A percentile compares a stretch with the other conserved stretches of the same genome.
These are phyloP conservation scores for Carallia pectinifolia DNA, from an alignment of 345 rosid genomes.

Conservation along the genomic window DNA sequence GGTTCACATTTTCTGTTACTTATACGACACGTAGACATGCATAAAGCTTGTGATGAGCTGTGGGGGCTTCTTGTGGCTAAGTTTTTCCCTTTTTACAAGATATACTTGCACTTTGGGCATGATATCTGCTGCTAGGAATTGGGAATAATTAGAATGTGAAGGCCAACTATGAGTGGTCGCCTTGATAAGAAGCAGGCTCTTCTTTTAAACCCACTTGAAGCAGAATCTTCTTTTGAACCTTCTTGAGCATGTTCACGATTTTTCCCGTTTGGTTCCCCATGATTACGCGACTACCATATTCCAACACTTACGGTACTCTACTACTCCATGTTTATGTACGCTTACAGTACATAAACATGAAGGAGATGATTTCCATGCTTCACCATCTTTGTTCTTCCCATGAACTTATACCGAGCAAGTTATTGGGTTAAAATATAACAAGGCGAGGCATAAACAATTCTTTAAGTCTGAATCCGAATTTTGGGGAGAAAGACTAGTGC, in stretches of 20 bases:
- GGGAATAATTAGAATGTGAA: background rate
- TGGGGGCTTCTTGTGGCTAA: conserved; percentile 1
- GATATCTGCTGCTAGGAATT: background rate
- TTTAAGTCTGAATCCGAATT: background rate
- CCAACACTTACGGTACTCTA: background rate
- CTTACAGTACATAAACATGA: background rate
- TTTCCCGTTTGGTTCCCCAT: background rate
- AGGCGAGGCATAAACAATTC: background rate
- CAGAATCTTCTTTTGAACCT: background rate
- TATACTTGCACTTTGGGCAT: conserved; percentile 12
- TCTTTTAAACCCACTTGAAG: background rate
- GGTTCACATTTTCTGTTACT: background rate
- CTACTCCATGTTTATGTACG: too few relatives aligned
- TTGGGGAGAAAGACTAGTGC: background rate
- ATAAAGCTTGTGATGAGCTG: background rate
- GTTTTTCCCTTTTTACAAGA: conserved; percentile 5
- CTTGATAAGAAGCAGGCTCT: too few relatives aligned
- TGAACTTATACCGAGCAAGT: conserved; percentile 2
- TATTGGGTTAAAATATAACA: conserved; percentile 2
- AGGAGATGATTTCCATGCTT: background rate
- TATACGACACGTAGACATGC: too few relatives aligned
- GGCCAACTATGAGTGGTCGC: background rate
- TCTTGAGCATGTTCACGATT: background rate
- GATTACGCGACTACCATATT: background rate
- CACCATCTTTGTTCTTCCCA: background rate